Evolutionary conservation across 805 yeast species (phyloP).

Genomic region (Ogataea angusta): DNA sequence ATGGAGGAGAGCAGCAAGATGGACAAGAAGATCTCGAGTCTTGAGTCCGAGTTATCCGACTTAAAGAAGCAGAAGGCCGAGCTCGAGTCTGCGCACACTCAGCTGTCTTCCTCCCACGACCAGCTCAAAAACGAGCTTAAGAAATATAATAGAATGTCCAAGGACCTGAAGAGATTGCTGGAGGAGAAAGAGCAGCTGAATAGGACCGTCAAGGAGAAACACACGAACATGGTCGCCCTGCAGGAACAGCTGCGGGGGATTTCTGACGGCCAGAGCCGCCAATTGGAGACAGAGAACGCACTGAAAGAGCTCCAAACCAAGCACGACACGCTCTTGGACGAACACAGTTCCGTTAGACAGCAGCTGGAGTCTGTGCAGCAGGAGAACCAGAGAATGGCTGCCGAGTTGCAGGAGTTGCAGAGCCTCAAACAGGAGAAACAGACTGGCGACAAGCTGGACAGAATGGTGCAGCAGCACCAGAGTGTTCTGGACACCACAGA

Average conservation of each 20-base stretch:
- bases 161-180: constrained; percentile 6
- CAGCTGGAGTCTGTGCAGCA: constrained; percentile 10
- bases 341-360: constrained; percentile 6
- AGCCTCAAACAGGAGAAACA: constrained; percentile 8
- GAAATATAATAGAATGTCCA: constrained; percentile 6
- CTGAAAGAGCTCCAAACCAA: constrained; percentile 4
- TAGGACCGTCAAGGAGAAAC: constrained; percentile 10
- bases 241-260: constrained; percentile 9
- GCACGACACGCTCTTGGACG: constrained; percentile 5
- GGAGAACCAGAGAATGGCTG: constrained; percentile 13
- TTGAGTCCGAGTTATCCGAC: constrained; percentile 30
- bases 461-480: constrained; percentile 3
- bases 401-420: constrained; percentile 9
- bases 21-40: constrained; percentile 41
- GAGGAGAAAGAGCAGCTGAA: constrained; percentile 12
- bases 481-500: constrained; percentile 9
- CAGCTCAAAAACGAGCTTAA: constrained; percentile 11
- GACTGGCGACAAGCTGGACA: constrained; percentile 8
- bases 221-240: constrained; percentile 7
- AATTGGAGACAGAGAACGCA: constrained; percentile 2
- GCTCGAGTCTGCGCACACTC: constrained; percentile 4
- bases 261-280: background rate
- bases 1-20: constrained; percentile 47
- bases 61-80: constrained; percentile 12
- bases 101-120: constrained; percentile 3